A percentile compares a stretch with the other conserved stretches of the same genome.
Conservation (phyloP, 2,329 filamentous ascomycete genomes). For the Chrysoporthe deuterocubensis region DNA sequence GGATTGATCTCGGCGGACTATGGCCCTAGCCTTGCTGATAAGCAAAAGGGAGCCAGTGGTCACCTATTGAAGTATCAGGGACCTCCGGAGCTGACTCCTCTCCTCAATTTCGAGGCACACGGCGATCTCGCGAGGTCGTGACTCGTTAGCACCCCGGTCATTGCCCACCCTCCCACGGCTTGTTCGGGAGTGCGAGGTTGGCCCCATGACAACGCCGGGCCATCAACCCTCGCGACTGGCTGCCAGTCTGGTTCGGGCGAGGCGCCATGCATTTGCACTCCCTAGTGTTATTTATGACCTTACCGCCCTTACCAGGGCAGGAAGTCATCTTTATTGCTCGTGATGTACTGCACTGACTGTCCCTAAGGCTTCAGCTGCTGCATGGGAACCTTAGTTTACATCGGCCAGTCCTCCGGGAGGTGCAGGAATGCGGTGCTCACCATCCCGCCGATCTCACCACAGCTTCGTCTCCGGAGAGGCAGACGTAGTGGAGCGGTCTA, state of each 20-base stretch:
- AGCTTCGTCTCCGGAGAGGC: not conserved
- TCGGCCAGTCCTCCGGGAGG: not conserved
- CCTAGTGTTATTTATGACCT: not conserved
- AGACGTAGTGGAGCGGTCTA: slow-evolving; percentile 10
- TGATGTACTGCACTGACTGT: slow-evolving; percentile 6
- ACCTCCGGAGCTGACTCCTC: not conserved
- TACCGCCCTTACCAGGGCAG: slow-evolving; percentile 1
- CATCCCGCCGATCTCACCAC: not conserved
- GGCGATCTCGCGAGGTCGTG: not conserved
- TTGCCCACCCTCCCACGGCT: slow-evolving; percentile 3
- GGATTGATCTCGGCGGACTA: not conserved
- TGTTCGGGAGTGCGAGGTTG: not conserved
- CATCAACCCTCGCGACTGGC: slow-evolving; percentile 4
- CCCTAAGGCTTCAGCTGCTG: not conserved
- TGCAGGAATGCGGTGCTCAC: slow-evolving; percentile 3
- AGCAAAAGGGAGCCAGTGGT: not conserved
- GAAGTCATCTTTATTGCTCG: slow-evolving; percentile 1
- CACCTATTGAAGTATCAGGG: not conserved
- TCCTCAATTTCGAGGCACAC: not conserved
- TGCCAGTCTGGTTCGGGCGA: not conserved
- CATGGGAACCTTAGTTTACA: not conserved
- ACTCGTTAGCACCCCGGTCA: not conserved
- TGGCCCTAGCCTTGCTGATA: not conserved
- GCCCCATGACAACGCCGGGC: not conserved
- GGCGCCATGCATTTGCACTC: slow-evolving; percentile 1